Evolutionary conservation across 768 basidiomycete species (phyloP).

Genomic region (Calocybe gangraenosa): DNA sequence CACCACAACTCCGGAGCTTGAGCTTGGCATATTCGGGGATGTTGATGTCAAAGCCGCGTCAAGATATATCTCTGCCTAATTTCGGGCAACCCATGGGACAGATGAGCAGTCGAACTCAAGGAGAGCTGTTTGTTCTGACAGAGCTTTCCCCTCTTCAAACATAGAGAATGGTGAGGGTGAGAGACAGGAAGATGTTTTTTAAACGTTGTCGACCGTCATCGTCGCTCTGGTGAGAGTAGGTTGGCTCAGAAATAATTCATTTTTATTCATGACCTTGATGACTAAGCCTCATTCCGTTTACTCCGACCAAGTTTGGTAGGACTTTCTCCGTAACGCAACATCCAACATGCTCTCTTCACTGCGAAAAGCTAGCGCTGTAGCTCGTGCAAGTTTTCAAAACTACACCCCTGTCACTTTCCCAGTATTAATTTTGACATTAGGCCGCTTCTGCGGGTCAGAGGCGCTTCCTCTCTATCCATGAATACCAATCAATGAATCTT

Average conservation of each 20-base stretch:
- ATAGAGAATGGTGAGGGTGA: conserved; percentile 39
- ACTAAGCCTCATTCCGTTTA: conserved; percentile 32
- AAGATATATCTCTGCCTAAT: conserved; percentile 74
- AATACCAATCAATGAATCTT: conserved; percentile 94
- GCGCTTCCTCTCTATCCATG: conserved; percentile 94
- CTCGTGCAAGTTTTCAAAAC: conserved; percentile 47
- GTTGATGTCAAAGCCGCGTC: conserved; percentile 4
- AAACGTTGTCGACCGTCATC: conserved; percentile 66
- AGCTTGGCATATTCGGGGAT: not conserved
- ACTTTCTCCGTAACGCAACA: conserved; percentile 20
- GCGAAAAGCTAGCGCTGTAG: conserved; percentile 59
- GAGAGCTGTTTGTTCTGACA: conserved; percentile 65
- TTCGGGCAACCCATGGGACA: conserved; percentile 62
- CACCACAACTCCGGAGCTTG: conserved; percentile 6
- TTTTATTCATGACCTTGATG: conserved; percentile 30
- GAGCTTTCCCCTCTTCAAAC: conserved; percentile 42
- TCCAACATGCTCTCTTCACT: conserved; percentile 62
- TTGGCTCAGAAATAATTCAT: no score
- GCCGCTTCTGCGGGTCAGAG: conserved; percentile 75
- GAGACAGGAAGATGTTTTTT: conserved; percentile 68
- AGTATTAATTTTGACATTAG: conserved; percentile 31
- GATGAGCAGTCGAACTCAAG: conserved; percentile 72
- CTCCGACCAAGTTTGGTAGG: conserved; percentile 14
- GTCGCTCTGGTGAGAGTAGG: conserved; percentile 50
- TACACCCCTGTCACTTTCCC: not conserved